Conservation (phyloP, 1,284 basidiomycete species). For the Trametes hirsuta region DNA sequence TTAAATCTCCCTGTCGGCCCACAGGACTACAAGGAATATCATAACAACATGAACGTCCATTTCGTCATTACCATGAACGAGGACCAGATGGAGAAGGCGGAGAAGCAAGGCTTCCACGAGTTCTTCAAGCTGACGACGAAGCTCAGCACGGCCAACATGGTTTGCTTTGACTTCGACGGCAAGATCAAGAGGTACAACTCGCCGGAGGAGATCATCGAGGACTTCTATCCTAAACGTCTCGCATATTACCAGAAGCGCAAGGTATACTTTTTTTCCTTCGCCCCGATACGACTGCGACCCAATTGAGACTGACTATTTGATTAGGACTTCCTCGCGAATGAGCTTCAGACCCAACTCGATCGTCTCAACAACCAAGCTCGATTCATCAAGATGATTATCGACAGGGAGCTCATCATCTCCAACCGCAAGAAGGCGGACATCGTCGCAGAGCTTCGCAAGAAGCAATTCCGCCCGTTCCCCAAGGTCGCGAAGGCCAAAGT, state of each 20-base stretch:
- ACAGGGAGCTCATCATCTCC: conserved; percentile 86
- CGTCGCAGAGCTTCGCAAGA: conserved; percentile 81
- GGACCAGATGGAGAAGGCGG: conserved; percentile 85
- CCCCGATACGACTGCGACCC: background rate
- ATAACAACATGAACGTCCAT: conserved; percentile 92
- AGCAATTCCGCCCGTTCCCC: conserved; percentile 90
- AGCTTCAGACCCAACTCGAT: conserved; percentile 85
- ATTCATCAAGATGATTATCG: conserved; percentile 96
- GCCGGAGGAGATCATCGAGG: conserved; percentile 92
- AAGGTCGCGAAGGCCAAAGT: conserved; percentile 74
- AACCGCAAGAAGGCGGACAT: conserved; percentile 92
- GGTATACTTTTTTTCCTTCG: conserved; percentile 44
- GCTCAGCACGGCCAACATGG: conserved; percentile 95
- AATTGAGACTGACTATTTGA: background rate
- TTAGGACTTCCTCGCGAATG: conserved; percentile 85
- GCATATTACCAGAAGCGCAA: conserved; percentile 96
- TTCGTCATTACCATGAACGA: conserved; percentile 86
- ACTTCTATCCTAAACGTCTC: conserved; percentile 91
- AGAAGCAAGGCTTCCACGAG: conserved; percentile 87
- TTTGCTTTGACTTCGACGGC: conserved; percentile 94
- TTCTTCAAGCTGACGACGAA: conserved; percentile 90
- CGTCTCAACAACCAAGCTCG: conserved; percentile 94
- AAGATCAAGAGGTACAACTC: conserved; percentile 95
- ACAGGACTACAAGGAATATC: conserved; percentile 95
- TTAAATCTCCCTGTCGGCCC: background rate